phyloP scores from a whole-genome alignment of 2,329 filamentous ascomycete genomes.

The Penicillium vulpinum region DNA sequence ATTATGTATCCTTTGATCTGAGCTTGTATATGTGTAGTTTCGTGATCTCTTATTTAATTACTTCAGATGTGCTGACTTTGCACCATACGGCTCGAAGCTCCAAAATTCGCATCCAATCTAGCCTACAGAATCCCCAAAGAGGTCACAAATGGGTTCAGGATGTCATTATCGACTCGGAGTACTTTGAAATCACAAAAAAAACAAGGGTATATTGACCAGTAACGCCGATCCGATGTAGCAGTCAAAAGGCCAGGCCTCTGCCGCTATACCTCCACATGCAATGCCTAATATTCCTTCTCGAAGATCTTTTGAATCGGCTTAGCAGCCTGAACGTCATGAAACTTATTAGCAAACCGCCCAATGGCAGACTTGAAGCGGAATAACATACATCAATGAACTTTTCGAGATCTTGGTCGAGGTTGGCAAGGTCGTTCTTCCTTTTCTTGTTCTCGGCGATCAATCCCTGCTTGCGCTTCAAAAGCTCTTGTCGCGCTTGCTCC shows the following conservation, averaged over 20 bases:
- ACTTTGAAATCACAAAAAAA: constrained; percentile 13
- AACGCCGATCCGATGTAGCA: constrained; percentile 25
- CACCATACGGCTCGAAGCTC: not conserved
- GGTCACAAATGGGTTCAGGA: not conserved
- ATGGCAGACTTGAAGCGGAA: not conserved
- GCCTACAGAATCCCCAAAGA: too few relatives aligned
- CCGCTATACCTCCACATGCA: constrained; percentile 5
- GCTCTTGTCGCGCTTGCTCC: constrained; percentile 77
- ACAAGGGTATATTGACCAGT: constrained; percentile 29
- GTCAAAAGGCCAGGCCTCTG: constrained; percentile 10
- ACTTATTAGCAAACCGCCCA: constrained; percentile 11
- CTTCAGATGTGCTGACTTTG: not conserved
- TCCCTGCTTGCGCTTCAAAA: constrained; percentile 70
- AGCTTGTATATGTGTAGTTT: not conserved
- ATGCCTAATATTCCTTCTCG: constrained; percentile 63
- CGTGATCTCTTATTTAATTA: not conserved
- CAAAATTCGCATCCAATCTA: not conserved
- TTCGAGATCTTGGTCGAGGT: constrained; percentile 86
- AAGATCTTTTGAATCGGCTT: constrained; percentile 86
- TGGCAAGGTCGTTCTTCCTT: constrained; percentile 88
- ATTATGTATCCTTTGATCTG: not conserved
- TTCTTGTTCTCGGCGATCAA: constrained; percentile 80
- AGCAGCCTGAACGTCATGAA: constrained; percentile 60
- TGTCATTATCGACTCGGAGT: not conserved
- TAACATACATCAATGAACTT: constrained; percentile 81